These are phyloP conservation scores for Ganoderma multipileum DNA, from an alignment of 1,284 basidiomycete species.

Conservation along the genomic window DNA sequence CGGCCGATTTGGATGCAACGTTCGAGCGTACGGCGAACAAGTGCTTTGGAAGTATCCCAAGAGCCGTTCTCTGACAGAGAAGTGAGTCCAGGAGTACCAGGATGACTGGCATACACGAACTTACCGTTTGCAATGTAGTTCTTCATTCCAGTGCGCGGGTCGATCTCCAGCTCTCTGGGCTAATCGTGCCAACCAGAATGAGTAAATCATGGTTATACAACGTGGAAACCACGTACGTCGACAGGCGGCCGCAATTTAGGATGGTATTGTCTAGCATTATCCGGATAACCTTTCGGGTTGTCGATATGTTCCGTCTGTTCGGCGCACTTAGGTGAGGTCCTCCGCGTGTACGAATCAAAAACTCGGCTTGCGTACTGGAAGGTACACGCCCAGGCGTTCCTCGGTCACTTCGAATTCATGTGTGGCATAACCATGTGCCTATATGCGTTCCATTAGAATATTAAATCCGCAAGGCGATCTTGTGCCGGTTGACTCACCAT, in stretches of 20 bases:
- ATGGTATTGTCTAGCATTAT: slow-evolving; percentile 84
- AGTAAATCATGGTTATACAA: slow-evolving; percentile 29
- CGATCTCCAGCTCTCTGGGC: slow-evolving; percentile 87
- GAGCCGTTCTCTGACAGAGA: slow-evolving; percentile 61
- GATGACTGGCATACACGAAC: neutral
- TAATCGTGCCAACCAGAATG: slow-evolving; percentile 31
- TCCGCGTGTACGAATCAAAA: neutral
- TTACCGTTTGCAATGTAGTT: slow-evolving; percentile 91
- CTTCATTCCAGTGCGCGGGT: slow-evolving; percentile 92
- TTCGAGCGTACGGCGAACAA: slow-evolving; percentile 82
- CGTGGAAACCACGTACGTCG: slow-evolving; percentile 48
- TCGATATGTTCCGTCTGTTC: slow-evolving; percentile 89
- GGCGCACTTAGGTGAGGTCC: no score
- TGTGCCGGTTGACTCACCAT: slow-evolving; percentile 49
- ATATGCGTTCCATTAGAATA: neutral
- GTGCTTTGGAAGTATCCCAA: slow-evolving; percentile 91
- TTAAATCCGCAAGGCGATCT: neutral
- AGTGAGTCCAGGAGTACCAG: neutral
- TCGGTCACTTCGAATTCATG: slow-evolving; percentile 90
- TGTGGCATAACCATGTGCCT: slow-evolving; percentile 88
- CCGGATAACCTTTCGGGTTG: slow-evolving; percentile 87
- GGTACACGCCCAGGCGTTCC: slow-evolving; percentile 88
- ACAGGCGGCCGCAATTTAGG: slow-evolving; percentile 76
- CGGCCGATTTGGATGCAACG: slow-evolving; percentile 73
- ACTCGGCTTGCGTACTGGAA: slow-evolving; percentile 60